phyloP scores from a whole-genome alignment of 805 yeast species.

The Nakazawaea ishiwadae region DNA sequence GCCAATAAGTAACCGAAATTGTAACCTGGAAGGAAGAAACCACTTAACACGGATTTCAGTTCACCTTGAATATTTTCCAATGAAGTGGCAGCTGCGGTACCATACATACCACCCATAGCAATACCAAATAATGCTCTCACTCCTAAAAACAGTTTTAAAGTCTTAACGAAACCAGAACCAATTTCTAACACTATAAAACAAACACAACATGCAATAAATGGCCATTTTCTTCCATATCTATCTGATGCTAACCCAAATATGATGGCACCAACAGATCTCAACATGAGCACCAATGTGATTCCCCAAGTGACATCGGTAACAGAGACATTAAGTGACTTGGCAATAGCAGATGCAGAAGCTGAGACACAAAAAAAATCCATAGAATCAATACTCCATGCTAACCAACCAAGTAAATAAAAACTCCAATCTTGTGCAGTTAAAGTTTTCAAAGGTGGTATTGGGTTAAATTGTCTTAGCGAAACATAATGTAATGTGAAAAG shows the following conservation, averaged over 20 bases:
- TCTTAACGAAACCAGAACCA: conserved; percentile 48
- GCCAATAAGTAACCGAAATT: conserved; percentile 54
- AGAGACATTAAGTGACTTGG: conserved; percentile 30
- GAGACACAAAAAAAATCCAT: conserved; percentile 49
- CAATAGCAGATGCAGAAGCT: conserved; percentile 35
- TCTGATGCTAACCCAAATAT: conserved; percentile 47
- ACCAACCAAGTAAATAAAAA: conserved; percentile 40
- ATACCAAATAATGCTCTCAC: conserved; percentile 52
- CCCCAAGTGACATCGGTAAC: conserved; percentile 46
- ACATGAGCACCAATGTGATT: conserved; percentile 44
- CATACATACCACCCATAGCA: conserved; percentile 46
- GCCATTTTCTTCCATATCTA: conserved; percentile 48
- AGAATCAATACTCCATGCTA: conserved; percentile 52
- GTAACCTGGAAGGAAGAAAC: conserved; percentile 69
- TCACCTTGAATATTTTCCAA: conserved; percentile 37
- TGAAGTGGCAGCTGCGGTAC: conserved; percentile 37
- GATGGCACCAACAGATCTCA: conserved; percentile 51
- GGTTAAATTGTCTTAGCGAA: conserved; percentile 33
- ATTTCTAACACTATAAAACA: conserved; percentile 43
- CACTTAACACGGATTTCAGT: conserved; percentile 47
- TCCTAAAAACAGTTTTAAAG: conserved; percentile 43
- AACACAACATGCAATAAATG: conserved; percentile 34
- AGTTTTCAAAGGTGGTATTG: conserved; percentile 41
- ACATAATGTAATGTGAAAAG: conserved; percentile 13
- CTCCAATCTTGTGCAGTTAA: conserved; percentile 44